Evolutionary conservation across 2,329 filamentous ascomycete species (phyloP), one percentile per base, ranked within the genome.

Genomic region (Aureobasidium sp.): DNA sequence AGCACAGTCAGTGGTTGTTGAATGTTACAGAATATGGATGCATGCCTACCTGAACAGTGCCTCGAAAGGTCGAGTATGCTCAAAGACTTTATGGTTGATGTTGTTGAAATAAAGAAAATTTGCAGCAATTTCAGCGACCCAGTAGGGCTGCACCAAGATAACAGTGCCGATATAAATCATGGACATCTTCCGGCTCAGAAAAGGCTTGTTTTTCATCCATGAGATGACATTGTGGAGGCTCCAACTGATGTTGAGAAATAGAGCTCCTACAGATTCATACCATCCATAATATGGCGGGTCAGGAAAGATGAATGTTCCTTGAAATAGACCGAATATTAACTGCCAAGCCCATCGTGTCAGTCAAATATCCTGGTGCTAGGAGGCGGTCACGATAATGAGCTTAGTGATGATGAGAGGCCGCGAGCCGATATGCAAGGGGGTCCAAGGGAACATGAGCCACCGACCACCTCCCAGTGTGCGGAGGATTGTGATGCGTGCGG

Each of bases 181-280:
- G 37, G 78, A 83, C 32, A 79, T 76, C 12, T 74, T 72, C 29
- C 71, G 75, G 1, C 75, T 76, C 6, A 86, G 73, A 67, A 86
- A 86, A 0, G 84, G 84, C 55, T 78, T 79, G 63, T 82, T 84
- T 71, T 87, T 87, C 72, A 88, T 81, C 85, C 85, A 88, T 0
- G 85, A 80, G 63, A 88, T 84, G 64, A 87, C 77, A 65, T 87
- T 88, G 71, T 88, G 85, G 9, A 88, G 72, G 13, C 77, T 79
- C 82, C 84, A 87, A 3, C 83, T 86, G n/a, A 79, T 74, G 65
- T 86, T 85, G 27, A 88, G 78, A 20, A 83, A 78, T 8, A 87
- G 81, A 8, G 82, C 84, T 2, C 82, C 84, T 27, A 78, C 75
- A 1, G 83, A 84, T 2, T 87, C 76, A 71, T 85, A 87, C 85